Evolutionary conservation across 805 yeast genomes (phyloP).

Genomic region (Yamadazyma olivae): DNA sequence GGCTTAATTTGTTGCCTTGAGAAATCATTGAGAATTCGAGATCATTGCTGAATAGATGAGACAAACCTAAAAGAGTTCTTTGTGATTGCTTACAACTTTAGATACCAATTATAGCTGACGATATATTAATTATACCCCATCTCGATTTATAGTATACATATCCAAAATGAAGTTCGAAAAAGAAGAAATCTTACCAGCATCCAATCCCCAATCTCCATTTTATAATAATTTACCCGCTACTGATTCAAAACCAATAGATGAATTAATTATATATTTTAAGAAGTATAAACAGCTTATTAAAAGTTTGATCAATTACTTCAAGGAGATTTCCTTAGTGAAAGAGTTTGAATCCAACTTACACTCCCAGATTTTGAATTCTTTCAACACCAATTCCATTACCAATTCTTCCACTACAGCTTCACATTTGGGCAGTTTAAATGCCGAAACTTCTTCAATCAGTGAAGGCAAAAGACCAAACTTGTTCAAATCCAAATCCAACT

Average conservation of each 20-base stretch:
- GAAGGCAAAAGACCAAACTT: conserved; percentile 20
- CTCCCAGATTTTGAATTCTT: conserved; percentile 35
- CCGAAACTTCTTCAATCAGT: conserved; percentile 1
- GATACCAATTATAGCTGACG: too few relatives aligned
- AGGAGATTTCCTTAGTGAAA: conserved; percentile 47
- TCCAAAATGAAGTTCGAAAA: conserved; percentile 6
- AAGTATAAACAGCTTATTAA: conserved; percentile 39
- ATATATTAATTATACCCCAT: too few relatives aligned
- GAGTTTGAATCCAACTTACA: conserved; percentile 40
- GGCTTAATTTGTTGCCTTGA: too few relatives aligned
- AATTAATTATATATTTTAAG: conserved; percentile 36
- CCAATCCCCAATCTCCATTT: conserved; percentile 36
- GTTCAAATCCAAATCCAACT: conserved; percentile 21
- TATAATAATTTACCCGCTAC: conserved; percentile 34
- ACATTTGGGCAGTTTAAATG: neutral
- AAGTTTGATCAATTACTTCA: conserved; percentile 33
- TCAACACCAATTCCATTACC: conserved; percentile 16
- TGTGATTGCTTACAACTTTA: too few relatives aligned
- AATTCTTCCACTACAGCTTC: conserved; percentile 4
- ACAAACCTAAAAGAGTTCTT: too few relatives aligned
- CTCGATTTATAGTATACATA: too few relatives aligned
- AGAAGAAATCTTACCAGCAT: conserved; percentile 28
- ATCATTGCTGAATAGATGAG: too few relatives aligned
- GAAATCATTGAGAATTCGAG: too few relatives aligned
- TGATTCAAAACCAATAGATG: conserved; percentile 38